phyloP scores from a whole-genome alignment of 805 yeast species.

The Metschnikowia arizonensis region DNA sequence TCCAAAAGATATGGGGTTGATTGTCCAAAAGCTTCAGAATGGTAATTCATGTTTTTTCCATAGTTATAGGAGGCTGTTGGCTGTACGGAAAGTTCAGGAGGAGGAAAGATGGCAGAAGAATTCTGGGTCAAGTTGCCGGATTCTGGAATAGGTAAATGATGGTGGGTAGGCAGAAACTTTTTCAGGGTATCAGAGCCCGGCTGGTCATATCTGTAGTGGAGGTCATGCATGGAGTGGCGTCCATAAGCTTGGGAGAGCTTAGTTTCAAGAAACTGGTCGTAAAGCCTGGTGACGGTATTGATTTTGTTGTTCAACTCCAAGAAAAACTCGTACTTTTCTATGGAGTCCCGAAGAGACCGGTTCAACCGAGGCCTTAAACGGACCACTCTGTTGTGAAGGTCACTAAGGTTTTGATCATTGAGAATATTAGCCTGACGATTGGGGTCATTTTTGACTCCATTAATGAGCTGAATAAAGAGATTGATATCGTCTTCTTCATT shows the following conservation, averaged over 20 bases:
- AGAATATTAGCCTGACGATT: conserved; percentile 33
- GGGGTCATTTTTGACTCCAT: conserved; percentile 46
- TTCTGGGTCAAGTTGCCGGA: no score
- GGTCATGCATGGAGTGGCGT: conserved; percentile 19
- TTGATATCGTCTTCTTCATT: conserved; percentile 68
- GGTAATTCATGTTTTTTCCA: neutral
- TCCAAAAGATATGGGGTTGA: conserved; percentile 4
- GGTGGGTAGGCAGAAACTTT: no score
- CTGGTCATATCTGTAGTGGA: neutral
- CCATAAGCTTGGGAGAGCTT: conserved; percentile 37
- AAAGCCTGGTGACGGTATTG: conserved; percentile 68
- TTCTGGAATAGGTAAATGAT: no score
- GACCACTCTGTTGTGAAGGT: conserved; percentile 56
- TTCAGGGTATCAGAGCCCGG: neutral
- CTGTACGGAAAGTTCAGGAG: neutral
- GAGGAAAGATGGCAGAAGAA: no score
- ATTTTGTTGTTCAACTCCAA: conserved; percentile 75
- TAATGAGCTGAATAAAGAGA: conserved; percentile 65
- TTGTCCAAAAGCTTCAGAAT: no score
- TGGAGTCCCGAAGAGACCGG: conserved; percentile 52
- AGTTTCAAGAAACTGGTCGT: conserved; percentile 68
- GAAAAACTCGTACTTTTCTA: conserved; percentile 58
- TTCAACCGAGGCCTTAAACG: conserved; percentile 68
- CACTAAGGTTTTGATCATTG: conserved; percentile 50
- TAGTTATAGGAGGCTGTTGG: neutral